A percentile compares a stretch with the other conserved stretches of the same genome.
phyloP scores from a whole-genome alignment of 2,329 filamentous ascomycete species.

The Coccinonectria pachysandricola region DNA sequence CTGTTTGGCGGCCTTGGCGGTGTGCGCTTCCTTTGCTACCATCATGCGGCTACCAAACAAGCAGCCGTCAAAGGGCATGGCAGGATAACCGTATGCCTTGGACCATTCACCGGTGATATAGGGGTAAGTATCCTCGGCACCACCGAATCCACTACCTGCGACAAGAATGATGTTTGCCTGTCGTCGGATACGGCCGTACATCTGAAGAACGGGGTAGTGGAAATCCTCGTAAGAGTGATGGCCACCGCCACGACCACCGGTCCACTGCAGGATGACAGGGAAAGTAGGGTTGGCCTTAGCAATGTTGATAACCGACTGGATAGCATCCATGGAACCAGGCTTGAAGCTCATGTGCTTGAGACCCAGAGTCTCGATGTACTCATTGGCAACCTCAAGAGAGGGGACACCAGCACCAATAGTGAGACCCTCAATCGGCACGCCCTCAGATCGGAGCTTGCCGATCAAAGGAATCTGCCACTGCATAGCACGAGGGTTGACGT shows the following conservation, averaged over 20 bases:
- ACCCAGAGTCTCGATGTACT: constrained; percentile 87
- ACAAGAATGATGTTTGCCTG: constrained; percentile 81
- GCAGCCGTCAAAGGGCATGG: constrained; percentile 91
- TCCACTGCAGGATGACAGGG: constrained; percentile 92
- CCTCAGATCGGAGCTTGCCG: constrained; percentile 68
- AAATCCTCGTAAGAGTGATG: constrained; percentile 96
- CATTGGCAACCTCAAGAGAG: constrained; percentile 83
- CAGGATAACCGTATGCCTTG: constrained; percentile 73
- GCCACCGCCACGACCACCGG: constrained; percentile 83
- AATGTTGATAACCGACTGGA: constrained; percentile 84
- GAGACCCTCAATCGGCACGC: constrained; percentile 82
- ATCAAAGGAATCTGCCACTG: constrained; percentile 85
- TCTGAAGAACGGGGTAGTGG: constrained; percentile 80
- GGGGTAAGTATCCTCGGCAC: constrained; percentile 80
- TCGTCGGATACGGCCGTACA: constrained; percentile 82
- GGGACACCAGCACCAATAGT: constrained; percentile 91
- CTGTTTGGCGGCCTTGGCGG: constrained; percentile 77
- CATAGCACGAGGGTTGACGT: constrained; percentile 83
- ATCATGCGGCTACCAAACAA: constrained; percentile 90
- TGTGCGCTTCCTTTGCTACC: constrained; percentile 87
- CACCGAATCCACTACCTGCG: constrained; percentile 85
- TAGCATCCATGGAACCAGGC: constrained; percentile 78
- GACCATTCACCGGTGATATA: constrained; percentile 88
- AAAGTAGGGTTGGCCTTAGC: constrained; percentile 89
- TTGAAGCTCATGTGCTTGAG: constrained; percentile 94